These are phyloP conservation scores for Codiaeum variegatum DNA, from an alignment of 441 rosid species.

Conservation along the genomic window DNA sequence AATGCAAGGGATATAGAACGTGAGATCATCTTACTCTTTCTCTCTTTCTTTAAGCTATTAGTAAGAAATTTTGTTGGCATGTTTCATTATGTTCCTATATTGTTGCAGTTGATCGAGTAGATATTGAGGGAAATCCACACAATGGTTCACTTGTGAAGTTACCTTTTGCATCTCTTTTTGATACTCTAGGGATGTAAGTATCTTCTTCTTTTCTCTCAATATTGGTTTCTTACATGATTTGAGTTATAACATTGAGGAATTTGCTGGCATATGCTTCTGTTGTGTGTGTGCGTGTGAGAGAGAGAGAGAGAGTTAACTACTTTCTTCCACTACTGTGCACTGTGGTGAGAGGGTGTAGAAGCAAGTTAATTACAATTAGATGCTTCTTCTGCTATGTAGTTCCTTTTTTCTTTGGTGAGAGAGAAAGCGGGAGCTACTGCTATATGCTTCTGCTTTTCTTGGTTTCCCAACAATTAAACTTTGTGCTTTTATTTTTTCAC, in stretches of 20 bases:
- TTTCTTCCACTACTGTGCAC: not conserved
- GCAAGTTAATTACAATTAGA: not conserved
- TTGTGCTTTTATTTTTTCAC: not conserved
- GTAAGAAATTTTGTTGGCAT: constrained; percentile 9
- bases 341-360: not conserved
- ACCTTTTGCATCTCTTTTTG: constrained; percentile 89
- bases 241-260: not conserved
- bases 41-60: constrained; percentile 11
- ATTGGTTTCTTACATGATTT: not conserved
- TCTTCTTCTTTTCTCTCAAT: not conserved
- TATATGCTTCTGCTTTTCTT: not conserved
- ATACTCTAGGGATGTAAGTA: constrained; percentile 91
- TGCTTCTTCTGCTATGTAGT: not conserved
- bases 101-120: constrained; percentile 76
- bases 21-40: constrained; percentile 34
- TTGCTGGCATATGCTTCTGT: no score
- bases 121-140: constrained; percentile 70
- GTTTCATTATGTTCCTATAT: constrained; percentile 3
- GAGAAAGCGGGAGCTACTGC: not conserved
- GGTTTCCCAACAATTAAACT: not conserved
- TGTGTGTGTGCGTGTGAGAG: not conserved
- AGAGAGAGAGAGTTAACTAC: not conserved
- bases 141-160: constrained; percentile 61
- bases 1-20: constrained; percentile 88
- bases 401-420: not conserved